Percentiles rank a stretch among this genome's conserved stretches.
phyloP scores from a whole-genome alignment of 164 flowering plant species.

The Dillenia turbinata region DNA sequence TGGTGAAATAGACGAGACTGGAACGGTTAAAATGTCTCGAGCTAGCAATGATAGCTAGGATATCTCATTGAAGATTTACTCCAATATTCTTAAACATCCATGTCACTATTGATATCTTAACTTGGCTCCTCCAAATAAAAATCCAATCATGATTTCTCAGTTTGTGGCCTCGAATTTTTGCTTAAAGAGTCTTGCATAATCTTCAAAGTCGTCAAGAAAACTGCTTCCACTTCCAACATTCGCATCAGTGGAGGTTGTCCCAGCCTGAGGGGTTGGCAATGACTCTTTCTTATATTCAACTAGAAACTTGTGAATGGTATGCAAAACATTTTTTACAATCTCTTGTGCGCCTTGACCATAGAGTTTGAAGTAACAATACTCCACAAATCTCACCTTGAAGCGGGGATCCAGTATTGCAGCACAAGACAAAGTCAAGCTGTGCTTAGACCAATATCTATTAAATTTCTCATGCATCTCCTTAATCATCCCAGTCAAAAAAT shows the following conservation, averaged over 20 bases:
- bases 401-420: slow-evolving; percentile 15
- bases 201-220: slow-evolving; percentile 3
- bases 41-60: background rate
- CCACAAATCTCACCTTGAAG: slow-evolving; percentile 10
- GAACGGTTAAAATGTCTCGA: slow-evolving; percentile 7
- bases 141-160: slow-evolving; percentile 8
- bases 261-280: background rate
- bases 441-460: slow-evolving; percentile 7
- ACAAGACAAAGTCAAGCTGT: slow-evolving; percentile 7
- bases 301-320: background rate
- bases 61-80: slow-evolving; percentile 8
- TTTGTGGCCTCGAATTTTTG: background rate
- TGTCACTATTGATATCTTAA: slow-evolving; percentile 7
- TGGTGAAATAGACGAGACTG: slow-evolving; percentile 1
- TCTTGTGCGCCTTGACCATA: background rate
- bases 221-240: too few relatives aligned
- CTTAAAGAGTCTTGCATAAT: slow-evolving; percentile 8
- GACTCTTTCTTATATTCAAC: background rate
- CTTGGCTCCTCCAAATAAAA: slow-evolving; percentile 13
- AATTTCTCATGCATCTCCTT: slow-evolving; percentile 6
- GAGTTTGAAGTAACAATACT: slow-evolving; percentile 9
- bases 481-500: slow-evolving; percentile 5
- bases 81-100: slow-evolving; percentile 14
- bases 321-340: slow-evolving; percentile 5
- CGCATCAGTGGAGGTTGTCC: too few relatives aligned